Evolutionary conservation across 139 green algal genomes (phyloP).

Genomic region (Micractinium sp.): DNA sequence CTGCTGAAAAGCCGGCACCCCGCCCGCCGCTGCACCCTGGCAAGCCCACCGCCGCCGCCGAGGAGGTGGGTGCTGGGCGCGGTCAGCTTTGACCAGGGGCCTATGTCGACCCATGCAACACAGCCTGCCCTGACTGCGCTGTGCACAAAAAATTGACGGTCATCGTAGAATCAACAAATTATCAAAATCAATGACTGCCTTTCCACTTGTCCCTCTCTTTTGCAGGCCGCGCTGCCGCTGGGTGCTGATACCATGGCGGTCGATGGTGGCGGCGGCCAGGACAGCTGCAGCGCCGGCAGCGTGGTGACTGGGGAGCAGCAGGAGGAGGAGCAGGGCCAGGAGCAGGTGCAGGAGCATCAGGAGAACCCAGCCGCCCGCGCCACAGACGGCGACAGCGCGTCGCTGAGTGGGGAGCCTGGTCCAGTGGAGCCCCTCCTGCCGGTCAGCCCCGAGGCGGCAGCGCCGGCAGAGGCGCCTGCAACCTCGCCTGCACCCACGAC

Average conservation of each 20-base stretch:
- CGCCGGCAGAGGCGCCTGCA: not conserved
- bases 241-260: not conserved
- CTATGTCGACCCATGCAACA: not conserved
- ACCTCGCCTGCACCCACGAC: not conserved
- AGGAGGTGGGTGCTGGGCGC: conserved; percentile 27
- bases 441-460: not conserved
- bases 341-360: not conserved
- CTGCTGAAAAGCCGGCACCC: not conserved
- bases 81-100: not conserved
- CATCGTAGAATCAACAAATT: no score
- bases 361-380: not conserved
- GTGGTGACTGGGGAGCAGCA: not conserved
- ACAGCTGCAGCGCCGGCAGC: conserved; percentile 9
- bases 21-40: conserved; percentile 21
- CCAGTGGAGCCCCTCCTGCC: not conserved
- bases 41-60: not conserved
- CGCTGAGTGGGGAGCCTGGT: not conserved
- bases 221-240: not conserved
- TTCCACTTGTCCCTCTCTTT: not conserved
- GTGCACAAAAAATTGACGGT: not conserved
- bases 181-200: no score
- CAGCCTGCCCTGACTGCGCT: not conserved
- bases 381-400: not conserved
- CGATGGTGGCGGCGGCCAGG: not conserved
- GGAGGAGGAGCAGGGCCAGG: not conserved